These are phyloP conservation scores for Phaeophleospora eucalypticola DNA, from an alignment of 2,329 filamentous ascomycete species.

Conservation along the genomic window DNA sequence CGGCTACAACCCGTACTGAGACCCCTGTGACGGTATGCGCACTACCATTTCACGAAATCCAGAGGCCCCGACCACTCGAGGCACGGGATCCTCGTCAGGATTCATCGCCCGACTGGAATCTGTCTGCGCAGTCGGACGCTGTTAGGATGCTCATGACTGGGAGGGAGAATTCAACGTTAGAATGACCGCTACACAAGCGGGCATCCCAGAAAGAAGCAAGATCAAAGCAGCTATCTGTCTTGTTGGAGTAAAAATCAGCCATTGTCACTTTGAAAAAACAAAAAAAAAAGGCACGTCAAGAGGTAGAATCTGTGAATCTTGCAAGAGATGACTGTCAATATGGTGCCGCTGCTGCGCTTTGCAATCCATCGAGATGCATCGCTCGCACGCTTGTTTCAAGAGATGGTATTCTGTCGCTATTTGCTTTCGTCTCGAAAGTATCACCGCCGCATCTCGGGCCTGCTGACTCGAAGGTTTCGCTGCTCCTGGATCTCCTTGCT, in stretches of 20 bases:
- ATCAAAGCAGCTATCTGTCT: constrained; percentile 17
- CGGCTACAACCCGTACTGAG: constrained; percentile 38
- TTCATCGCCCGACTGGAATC: neutral
- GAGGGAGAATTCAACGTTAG: neutral
- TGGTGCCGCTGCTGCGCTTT: too few relatives aligned
- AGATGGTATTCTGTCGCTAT: too few relatives aligned
- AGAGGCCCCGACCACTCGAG: neutral
- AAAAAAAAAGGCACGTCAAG: neutral
- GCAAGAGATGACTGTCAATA: neutral
- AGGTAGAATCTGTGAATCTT: neutral
- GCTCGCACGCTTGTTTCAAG: too few relatives aligned
- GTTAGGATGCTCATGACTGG: neutral
- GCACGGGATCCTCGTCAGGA: neutral
- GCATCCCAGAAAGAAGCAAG: constrained; percentile 27
- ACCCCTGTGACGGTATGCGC: neutral
- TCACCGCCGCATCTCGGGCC: too few relatives aligned
- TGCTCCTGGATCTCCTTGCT: neutral
- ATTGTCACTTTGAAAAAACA: constrained; percentile 1
- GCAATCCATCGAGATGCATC: neutral
- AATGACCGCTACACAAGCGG: neutral
- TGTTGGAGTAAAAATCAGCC: constrained; percentile 19
- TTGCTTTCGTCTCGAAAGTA: too few relatives aligned
- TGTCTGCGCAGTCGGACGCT: neutral
- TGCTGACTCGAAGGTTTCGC: neutral
- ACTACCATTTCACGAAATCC: neutral